Evolutionary conservation across 2,329 filamentous ascomycete species (phyloP).

Genomic region (Clonostachys rosea): DNA sequence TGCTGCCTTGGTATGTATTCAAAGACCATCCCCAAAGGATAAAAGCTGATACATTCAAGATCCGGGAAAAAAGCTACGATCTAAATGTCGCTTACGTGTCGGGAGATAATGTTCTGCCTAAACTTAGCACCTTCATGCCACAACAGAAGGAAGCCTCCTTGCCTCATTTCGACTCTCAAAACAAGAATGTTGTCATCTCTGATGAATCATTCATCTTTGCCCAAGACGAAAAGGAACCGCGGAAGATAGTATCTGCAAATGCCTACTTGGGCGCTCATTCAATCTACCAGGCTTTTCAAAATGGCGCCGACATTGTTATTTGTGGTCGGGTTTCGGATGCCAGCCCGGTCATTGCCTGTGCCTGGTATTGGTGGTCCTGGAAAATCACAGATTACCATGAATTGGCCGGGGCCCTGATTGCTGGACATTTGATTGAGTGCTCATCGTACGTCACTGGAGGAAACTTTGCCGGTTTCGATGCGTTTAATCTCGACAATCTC

Average conservation of each 20-base stretch:
- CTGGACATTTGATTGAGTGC: constrained; percentile 51
- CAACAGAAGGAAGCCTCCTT: too few relatives aligned
- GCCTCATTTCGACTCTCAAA: constrained; percentile 15
- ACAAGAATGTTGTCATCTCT: constrained; percentile 28
- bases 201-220: constrained; percentile 28
- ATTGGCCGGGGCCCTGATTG: constrained; percentile 45
- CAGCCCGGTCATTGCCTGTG: constrained; percentile 48
- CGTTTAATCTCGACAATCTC: constrained; percentile 10
- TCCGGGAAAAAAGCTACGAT: background rate
- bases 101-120: background rate
- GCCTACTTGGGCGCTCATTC: constrained; percentile 46
- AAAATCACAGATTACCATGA: constrained; percentile 43
- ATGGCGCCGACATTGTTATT: constrained; percentile 40
- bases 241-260: constrained; percentile 19
- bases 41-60: background rate
- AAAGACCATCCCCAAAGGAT: too few relatives aligned
- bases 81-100: background rate
- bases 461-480: constrained; percentile 45
- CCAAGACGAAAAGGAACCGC: constrained; percentile 17
- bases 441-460: constrained; percentile 47
- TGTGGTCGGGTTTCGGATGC: constrained; percentile 44
- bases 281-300: constrained; percentile 33
- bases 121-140: too few relatives aligned
- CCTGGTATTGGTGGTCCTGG: constrained; percentile 53
- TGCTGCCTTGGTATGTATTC: background rate